A percentile compares a stretch with the other conserved stretches of the same genome.
Conservation (phyloP, 78 protist genomes). For the Dictyostelium purpureum region DNA sequence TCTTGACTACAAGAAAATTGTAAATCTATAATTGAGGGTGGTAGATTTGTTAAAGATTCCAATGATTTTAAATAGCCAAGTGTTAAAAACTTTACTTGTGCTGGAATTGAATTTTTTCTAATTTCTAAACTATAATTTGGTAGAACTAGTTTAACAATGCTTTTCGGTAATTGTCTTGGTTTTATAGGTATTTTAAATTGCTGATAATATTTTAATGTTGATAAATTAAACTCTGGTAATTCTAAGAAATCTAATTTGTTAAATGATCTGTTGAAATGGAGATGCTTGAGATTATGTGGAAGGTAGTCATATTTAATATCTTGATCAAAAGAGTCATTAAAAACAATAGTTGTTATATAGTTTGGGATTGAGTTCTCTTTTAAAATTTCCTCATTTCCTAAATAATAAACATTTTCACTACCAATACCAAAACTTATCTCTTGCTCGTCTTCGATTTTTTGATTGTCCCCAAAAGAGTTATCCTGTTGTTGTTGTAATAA, state of each 20-base stretch:
- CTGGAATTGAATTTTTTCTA: constrained; percentile 1
- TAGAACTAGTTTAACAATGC: not conserved
- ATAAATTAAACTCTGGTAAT: not conserved
- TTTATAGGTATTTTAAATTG: not conserved
- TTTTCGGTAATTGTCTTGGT: constrained; percentile 5
- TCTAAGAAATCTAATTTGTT: constrained; percentile 3
- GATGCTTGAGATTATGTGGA: not conserved
- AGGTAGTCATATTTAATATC: not conserved
- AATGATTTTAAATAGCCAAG: not conserved
- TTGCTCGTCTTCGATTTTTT: not conserved
- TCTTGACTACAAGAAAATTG: not conserved
- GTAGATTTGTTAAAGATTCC: not conserved
- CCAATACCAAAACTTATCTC: not conserved
- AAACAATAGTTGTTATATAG: not conserved
- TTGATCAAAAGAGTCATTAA: not conserved
- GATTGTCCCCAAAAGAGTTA: no score
- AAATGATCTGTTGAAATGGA: not conserved
- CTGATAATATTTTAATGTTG: not conserved
- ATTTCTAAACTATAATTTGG: not conserved
- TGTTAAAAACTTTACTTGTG: not conserved
- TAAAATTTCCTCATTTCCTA: no score
- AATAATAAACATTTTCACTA: not conserved
- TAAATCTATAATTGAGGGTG: not conserved
- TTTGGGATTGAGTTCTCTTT: no score
- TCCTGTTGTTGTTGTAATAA: not conserved